Evolutionary conservation across 2,329 filamentous ascomycete genomes (phyloP).

Genomic region (Aureobasidium sp.): DNA sequence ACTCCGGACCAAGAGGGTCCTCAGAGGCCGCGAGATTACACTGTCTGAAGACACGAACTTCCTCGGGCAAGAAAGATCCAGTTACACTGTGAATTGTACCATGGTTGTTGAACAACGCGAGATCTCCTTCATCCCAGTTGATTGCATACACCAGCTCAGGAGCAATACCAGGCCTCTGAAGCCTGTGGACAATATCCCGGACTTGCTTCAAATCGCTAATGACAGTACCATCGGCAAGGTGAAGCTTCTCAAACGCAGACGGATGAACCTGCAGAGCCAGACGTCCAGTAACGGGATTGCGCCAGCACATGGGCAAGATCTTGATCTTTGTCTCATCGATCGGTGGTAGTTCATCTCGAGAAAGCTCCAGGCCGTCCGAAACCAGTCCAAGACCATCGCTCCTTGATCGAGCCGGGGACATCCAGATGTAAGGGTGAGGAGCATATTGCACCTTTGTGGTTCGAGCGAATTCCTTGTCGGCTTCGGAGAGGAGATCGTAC

Average conservation of each 20-base stretch:
- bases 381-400: conserved; percentile 63
- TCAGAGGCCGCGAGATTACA: conserved; percentile 66
- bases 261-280: conserved; percentile 68
- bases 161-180: conserved; percentile 65
- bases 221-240: conserved; percentile 55
- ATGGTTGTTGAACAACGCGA: conserved; percentile 71
- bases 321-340: conserved; percentile 60
- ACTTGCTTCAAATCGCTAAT: conserved; percentile 60
- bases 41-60: conserved; percentile 66
- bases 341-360: conserved; percentile 50
- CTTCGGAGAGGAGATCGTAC: conserved; percentile 56
- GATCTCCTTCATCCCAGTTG: conserved; percentile 68
- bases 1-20: conserved; percentile 43
- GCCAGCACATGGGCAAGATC: conserved; percentile 67
- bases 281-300: conserved; percentile 60
- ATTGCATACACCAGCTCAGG: conserved; percentile 61
- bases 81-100: conserved; percentile 68
- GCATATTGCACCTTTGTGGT: conserved; percentile 65
- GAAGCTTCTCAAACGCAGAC: conserved; percentile 59
- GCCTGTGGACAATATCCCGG: conserved; percentile 58
- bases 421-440: conserved; percentile 75
- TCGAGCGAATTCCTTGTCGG: conserved; percentile 59
- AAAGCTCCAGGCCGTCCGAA: conserved; percentile 56
- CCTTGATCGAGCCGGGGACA: conserved; percentile 58
- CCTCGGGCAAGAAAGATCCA: conserved; percentile 62